Evolutionary conservation across 75 land plant genomes (phyloP).

Genomic region (Ceratopteris richardii): DNA sequence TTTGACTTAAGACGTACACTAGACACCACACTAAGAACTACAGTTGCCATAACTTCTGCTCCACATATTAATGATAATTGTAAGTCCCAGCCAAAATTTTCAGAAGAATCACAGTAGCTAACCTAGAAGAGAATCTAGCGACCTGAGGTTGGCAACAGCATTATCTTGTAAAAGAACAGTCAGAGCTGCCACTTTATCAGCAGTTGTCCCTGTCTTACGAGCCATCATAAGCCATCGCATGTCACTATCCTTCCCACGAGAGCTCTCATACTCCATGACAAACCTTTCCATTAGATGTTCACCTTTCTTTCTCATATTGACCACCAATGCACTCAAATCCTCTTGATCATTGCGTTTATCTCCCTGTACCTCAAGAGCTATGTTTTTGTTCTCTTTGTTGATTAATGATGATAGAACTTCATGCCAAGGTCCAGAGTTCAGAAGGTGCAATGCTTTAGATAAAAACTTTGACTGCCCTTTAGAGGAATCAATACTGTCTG

Average conservation of each 20-base stretch:
- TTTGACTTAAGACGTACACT: too few relatives aligned
- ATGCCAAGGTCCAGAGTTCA: slow-evolving; percentile 39
- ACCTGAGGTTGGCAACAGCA: slow-evolving; percentile 74
- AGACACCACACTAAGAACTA: too few relatives aligned
- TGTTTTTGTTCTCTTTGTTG: slow-evolving; percentile 5
- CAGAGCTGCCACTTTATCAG: slow-evolving; percentile 82
- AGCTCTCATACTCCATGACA: slow-evolving; percentile 46
- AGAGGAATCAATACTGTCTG: neutral
- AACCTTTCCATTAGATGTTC: slow-evolving; percentile 69
- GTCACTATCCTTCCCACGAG: slow-evolving; percentile 51
- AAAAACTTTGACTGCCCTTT: slow-evolving; percentile 19
- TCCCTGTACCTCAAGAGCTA: neutral
- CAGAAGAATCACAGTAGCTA: neutral
- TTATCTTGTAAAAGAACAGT: slow-evolving; percentile 75
- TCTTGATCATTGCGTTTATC: neutral
- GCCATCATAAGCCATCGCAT: slow-evolving; percentile 59
- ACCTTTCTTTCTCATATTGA: slow-evolving; percentile 47
- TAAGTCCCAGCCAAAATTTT: too few relatives aligned
- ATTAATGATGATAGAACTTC: slow-evolving; percentile 36
- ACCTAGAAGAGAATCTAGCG: slow-evolving; percentile 81
- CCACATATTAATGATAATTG: too few relatives aligned
- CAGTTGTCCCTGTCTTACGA: slow-evolving; percentile 76
- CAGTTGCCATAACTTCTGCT: too few relatives aligned
- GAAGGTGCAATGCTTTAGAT: slow-evolving; percentile 30
- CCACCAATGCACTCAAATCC: slow-evolving; percentile 25